Conservation (phyloP, 139 green algal species). For the Chloropicon primus region DNA sequence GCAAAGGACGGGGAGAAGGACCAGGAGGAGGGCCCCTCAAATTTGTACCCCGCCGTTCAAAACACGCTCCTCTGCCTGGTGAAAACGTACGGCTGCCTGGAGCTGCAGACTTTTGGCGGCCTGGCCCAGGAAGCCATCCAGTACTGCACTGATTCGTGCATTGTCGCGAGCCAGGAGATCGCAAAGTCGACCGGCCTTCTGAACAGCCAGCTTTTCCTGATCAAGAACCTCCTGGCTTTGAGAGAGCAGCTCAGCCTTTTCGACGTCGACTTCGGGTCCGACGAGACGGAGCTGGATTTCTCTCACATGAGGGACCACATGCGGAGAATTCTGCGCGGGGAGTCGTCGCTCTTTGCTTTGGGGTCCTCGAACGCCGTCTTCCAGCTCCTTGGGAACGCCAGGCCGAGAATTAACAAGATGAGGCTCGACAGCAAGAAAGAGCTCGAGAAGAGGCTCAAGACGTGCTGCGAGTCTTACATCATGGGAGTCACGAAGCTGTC, state of each 20-base stretch:
- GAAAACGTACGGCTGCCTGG: slow-evolving; percentile 78
- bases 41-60: slow-evolving; percentile 69
- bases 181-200: slow-evolving; percentile 18
- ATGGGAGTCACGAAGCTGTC: slow-evolving; percentile 81
- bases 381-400: slow-evolving; percentile 52
- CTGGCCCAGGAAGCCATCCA: slow-evolving; percentile 73
- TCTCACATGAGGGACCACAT: slow-evolving; percentile 78
- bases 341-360: slow-evolving; percentile 67
- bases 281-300: slow-evolving; percentile 84
- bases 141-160: slow-evolving; percentile 50
- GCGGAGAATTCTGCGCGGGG: slow-evolving; percentile 54
- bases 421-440: slow-evolving; percentile 81
- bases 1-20: background rate
- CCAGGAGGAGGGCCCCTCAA: background rate
- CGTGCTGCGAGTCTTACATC: slow-evolving; percentile 82
- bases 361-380: slow-evolving; percentile 57
- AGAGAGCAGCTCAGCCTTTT: slow-evolving; percentile 82
- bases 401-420: slow-evolving; percentile 53
- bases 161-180: slow-evolving; percentile 1
- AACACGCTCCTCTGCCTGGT: slow-evolving; percentile 63
- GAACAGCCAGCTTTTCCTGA: slow-evolving; percentile 82
- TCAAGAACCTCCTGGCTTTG: slow-evolving; percentile 87
- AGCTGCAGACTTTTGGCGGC: slow-evolving; percentile 63
- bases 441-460: slow-evolving; percentile 84
- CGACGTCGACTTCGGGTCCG: slow-evolving; percentile 66